Conservation (phyloP, 1,284 basidiomycete genomes). For the Ceratobasidium sp. region DNA sequence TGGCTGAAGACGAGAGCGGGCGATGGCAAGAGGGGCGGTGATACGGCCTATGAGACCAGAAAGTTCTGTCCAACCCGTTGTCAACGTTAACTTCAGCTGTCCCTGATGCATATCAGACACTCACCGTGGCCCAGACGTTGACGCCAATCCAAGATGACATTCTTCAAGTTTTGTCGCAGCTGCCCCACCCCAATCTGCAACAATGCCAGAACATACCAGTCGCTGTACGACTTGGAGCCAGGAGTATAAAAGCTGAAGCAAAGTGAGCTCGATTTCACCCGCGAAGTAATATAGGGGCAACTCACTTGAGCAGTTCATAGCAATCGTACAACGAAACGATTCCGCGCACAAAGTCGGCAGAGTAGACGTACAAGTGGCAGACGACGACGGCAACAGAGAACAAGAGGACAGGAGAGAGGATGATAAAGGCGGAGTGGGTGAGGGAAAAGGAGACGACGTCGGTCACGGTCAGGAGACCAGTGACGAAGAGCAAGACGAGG, state of each 20-base stretch:
- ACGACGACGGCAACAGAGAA: not conserved
- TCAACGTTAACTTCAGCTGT: too few relatives aligned
- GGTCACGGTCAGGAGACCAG: too few relatives aligned
- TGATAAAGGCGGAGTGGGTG: not conserved
- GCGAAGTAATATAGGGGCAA: not conserved
- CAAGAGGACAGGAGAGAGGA: not conserved
- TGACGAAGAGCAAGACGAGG: too few relatives aligned
- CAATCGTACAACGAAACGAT: not conserved
- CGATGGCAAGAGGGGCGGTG: not conserved
- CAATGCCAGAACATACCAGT: not conserved
- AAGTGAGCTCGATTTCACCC: not conserved
- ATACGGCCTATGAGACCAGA: not conserved
- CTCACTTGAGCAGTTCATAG: conserved; percentile 3
- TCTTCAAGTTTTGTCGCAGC: not conserved
- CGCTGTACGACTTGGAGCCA: not conserved
- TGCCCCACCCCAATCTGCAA: not conserved
- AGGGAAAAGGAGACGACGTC: not conserved
- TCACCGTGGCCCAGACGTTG: not conserved
- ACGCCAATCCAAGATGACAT: not conserved
- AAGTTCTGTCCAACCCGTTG: too few relatives aligned
- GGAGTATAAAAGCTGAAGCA: not conserved
- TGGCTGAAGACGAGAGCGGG: not conserved
- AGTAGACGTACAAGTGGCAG: not conserved
- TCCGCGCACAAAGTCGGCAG: not conserved
- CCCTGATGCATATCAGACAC: not conserved